Conservation (phyloP, 305 asterid genomes). For the Caryopteris hybrid region DNA sequence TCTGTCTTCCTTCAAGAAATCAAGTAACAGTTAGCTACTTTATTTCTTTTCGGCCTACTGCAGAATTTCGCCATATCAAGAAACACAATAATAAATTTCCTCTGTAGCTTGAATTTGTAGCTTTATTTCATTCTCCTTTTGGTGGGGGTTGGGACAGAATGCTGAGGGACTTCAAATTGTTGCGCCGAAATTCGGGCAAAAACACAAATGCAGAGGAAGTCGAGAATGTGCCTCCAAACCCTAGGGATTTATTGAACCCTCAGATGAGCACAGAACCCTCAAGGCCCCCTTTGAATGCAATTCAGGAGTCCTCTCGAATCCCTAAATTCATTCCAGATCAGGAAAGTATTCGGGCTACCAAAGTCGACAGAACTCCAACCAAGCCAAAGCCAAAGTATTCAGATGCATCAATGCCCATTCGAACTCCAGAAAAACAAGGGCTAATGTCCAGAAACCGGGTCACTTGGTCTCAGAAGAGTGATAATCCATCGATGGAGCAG, state of each 20-base stretch:
- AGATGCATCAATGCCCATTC: constrained; percentile 40
- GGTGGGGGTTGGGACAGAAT: constrained; percentile 48
- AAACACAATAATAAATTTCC: not conserved
- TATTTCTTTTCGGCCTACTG: not conserved
- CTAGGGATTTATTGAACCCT: constrained; percentile 51
- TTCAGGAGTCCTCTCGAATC: constrained; percentile 57
- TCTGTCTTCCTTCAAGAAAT: constrained; percentile 6
- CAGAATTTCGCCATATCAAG: not conserved
- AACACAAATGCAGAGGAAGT: constrained; percentile 58
- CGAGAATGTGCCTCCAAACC: constrained; percentile 80
- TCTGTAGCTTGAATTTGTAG: constrained; percentile 1
- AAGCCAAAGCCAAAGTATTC: constrained; percentile 48
- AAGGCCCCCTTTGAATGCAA: constrained; percentile 71
- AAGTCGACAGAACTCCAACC: constrained; percentile 59
- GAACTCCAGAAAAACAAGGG: constrained; percentile 76
- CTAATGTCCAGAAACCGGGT: constrained; percentile 34
- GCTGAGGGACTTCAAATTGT: constrained; percentile 84
- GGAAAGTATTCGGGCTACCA: constrained; percentile 40
- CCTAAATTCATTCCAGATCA: constrained; percentile 43
- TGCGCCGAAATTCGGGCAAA: constrained; percentile 71
- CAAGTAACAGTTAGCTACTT: constrained; percentile 1
- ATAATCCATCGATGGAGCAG: constrained; percentile 35
- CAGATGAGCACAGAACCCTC: constrained; percentile 49
- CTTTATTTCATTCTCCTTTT: constrained; percentile 9
- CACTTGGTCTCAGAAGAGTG: constrained; percentile 68